phyloP scores from a whole-genome alignment of 2,329 filamentous ascomycete genomes.

The Emericellopsis cladophorae region DNA sequence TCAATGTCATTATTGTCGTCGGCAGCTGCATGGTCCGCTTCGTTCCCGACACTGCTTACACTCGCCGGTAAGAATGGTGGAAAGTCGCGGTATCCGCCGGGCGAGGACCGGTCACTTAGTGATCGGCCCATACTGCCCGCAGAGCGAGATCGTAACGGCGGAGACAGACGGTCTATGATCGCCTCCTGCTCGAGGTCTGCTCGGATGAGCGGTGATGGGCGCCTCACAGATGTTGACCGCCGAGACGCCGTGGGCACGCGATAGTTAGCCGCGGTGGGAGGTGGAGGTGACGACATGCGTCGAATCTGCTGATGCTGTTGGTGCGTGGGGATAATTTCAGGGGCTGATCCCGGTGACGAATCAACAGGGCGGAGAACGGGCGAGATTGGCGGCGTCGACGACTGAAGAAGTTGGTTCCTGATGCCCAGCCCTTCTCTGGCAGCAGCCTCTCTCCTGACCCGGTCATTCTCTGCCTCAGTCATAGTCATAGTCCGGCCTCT shows the following conservation, averaged over 20 bases:
- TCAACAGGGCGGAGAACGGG: slow-evolving; percentile 18
- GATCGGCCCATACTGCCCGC: slow-evolving; percentile 20
- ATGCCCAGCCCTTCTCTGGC: slow-evolving; percentile 20
- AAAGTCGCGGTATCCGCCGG: slow-evolving; percentile 19
- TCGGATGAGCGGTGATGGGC: slow-evolving; percentile 18
- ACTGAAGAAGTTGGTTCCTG: slow-evolving; percentile 8
- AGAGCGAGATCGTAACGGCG: slow-evolving; percentile 15
- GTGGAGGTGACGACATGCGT: slow-evolving; percentile 3
- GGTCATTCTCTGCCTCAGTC: slow-evolving; percentile 6
- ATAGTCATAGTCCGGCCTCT: slow-evolving; percentile 13
- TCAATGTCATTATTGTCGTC: slow-evolving; percentile 14
- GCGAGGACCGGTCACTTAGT: slow-evolving; percentile 19
- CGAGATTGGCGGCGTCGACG: slow-evolving; percentile 13
- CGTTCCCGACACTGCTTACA: slow-evolving; percentile 15
- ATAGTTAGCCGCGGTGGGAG: slow-evolving; percentile 5
- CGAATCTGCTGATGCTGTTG: slow-evolving; percentile 1
- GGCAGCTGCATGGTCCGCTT: slow-evolving; percentile 5
- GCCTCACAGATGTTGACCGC: slow-evolving; percentile 14
- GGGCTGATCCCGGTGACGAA: slow-evolving; percentile 13
- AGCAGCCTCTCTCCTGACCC: slow-evolving; percentile 3
- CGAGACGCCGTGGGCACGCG: slow-evolving; percentile 12
- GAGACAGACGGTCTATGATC: slow-evolving; percentile 22
- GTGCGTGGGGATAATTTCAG: slow-evolving; percentile 5
- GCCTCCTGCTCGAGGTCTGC: slow-evolving; percentile 23
- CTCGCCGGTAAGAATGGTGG: slow-evolving; percentile 21